Evolutionary conservation across 345 rosid species (phyloP), one percentile per base, ranked within the genome.

Genomic region (Cardiospermum halicacabum): DNA sequence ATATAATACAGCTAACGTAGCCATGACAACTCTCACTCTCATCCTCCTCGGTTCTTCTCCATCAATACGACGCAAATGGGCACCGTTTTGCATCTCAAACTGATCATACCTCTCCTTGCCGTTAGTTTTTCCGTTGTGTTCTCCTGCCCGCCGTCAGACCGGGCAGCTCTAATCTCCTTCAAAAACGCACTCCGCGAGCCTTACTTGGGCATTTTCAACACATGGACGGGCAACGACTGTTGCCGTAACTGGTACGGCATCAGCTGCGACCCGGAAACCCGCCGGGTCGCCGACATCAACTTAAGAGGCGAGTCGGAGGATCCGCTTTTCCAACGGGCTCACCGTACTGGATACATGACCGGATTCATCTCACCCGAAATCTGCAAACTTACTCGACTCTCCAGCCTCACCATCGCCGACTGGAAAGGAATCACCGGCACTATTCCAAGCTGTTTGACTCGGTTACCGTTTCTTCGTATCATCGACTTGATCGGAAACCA

Each of bases 301-400:
- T 96, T 93, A 59, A 85, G 98, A 0, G 98, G 98, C 5, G 96
- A 92, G 68, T 87, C 98, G 2, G 86, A 89, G 49, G 96, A 92
- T 51, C 96, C 98, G 5, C 80, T 92, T 11, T 89, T 84, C 67
- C 71, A 80, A 43, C 72, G 80, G 51, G 81, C 96, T 18, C 75
- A 69, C 51, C 78, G 89, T 7, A 63, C 93, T 60, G 96, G 96
- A 8, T 85, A 26, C 82, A 92, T 89, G 96, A 89, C 87, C 39
- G 98, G 96, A 0, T 56, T 69, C 53, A 87, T 92, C 69, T 80
- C 92, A 5, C 80, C 89, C 0, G 62, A 85, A 0, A 74, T 92
- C 8, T 92, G 98, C 56, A 75, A 70, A 53, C 84, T 89, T 22
- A 3, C 80, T 21, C 73, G 84, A 31, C 96, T 92, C 60, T 84